A percentile compares a stretch with the other conserved stretches of the same genome.
These are phyloP conservation scores for Zygnema circumcarinatum DNA, from an alignment of 139 green algal genomes.

Conservation along the genomic window DNA sequence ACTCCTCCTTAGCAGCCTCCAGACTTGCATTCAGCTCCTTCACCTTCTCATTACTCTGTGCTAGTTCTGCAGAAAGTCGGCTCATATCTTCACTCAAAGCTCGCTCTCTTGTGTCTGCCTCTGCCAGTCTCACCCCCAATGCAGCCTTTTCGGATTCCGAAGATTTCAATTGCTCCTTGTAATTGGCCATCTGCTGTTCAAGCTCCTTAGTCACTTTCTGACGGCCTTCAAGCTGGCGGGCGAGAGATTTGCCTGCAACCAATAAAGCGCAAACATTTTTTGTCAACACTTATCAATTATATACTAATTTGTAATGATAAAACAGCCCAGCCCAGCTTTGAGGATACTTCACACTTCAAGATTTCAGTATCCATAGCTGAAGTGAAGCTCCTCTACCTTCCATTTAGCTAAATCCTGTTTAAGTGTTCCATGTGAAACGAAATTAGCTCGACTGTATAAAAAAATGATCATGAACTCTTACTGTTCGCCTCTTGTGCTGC, in stretches of 20 bases:
- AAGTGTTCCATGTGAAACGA: too few relatives aligned
- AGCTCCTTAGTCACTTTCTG: neutral
- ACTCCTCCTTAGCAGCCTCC: neutral
- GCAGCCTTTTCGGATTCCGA: neutral
- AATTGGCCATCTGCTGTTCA: neutral
- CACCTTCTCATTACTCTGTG: neutral
- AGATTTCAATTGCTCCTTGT: neutral
- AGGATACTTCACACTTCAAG: too few relatives aligned
- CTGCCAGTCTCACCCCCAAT: neutral
- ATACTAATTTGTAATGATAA: too few relatives aligned
- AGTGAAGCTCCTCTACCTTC: too few relatives aligned
- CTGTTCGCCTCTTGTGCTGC: neutral
- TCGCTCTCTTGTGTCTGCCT: neutral
- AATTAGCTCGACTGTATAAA: too few relatives aligned
- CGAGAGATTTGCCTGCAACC: neutral
- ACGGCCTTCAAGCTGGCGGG: neutral
- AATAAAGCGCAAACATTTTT: too few relatives aligned
- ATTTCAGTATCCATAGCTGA: too few relatives aligned
- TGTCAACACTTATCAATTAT: too few relatives aligned
- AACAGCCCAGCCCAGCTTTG: too few relatives aligned
- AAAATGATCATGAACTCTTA: too few relatives aligned
- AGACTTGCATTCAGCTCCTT: neutral
- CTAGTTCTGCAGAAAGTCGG: neutral
- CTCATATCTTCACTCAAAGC: neutral
- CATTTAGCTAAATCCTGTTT: too few relatives aligned